Evolutionary conservation across 2,329 filamentous ascomycete genomes (phyloP), one percentile per base, ranked within the genome.

Genomic region (Phaeosphaeria sp.): DNA sequence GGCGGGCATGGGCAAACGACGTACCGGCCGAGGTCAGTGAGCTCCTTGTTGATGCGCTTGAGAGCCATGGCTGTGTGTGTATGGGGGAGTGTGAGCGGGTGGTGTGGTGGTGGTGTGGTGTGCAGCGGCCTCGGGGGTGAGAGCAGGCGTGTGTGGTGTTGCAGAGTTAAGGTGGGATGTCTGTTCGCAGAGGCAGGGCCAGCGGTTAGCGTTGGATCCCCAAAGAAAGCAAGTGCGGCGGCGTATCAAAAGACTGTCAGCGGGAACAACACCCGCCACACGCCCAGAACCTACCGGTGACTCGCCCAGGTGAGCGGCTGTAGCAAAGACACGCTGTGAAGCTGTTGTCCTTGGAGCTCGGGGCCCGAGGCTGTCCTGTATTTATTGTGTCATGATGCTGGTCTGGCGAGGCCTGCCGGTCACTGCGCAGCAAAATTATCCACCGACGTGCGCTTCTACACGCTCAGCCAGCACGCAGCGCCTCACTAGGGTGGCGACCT

Each of bases 1-100:
- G 52, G 60, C 63, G 54, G 41, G 41, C 30, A 55, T 63, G 51
- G 61, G 25, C 22, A 48, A 59, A 60, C 62, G 58, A 80, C 80
- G 69, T 82, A 94, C 91, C 91, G 90, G 84, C 91, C 91, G 81
- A 95, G 86, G 80, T 95, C 91, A 81, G 90, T 89, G 79, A 95
- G 88, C 83, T 95, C 91, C 89, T 93, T 95, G 87, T 94, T 94
- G 82, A 95, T 95, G 82, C 91, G 89, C 90, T 95, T 95, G 75
- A 95, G 87, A 81, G 91, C 91, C 91, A 95, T 95, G 61, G 69
- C 54, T 59, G 46, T 48, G 60, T 70, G 66, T 69, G 65, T 67
- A 52, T 63, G 61, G 61, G 58, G 60, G 60, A 65, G 63, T 62
- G 62, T 56, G 55, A n/a, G 15, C 25, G 46, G 43, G 46, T 53